These are phyloP conservation scores for Clavispora asparagi DNA, from an alignment of 805 yeast genomes.

Conservation along the genomic window DNA sequence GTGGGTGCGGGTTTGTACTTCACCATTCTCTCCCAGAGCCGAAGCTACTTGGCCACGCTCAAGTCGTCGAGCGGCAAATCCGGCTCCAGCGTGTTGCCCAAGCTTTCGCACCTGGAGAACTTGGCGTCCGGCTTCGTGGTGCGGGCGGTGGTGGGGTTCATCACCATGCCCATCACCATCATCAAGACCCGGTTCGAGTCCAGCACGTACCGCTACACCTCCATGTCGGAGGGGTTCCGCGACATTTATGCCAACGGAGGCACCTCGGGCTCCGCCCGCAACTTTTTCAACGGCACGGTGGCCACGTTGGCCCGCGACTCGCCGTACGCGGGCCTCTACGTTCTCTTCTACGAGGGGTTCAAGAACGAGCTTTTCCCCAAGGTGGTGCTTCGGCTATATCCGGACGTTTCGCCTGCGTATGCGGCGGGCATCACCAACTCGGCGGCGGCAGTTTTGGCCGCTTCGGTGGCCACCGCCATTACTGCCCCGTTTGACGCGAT, in stretches of 20 bases:
- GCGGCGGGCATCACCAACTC: conserved; percentile 62
- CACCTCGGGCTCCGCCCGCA: conserved; percentile 40
- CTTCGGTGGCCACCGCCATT: conserved; percentile 71
- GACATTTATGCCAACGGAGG: conserved; percentile 41
- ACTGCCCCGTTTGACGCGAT: conserved; percentile 96
- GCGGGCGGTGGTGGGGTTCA: conserved; percentile 73
- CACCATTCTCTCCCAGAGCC: conserved; percentile 58
- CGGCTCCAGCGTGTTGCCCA: conserved; percentile 49
- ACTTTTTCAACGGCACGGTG: conserved; percentile 82
- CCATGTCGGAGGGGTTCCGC: conserved; percentile 54
- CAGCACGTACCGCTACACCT: conserved; percentile 61
- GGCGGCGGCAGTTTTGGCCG: conserved; percentile 71
- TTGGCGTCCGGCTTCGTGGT: conserved; percentile 72
- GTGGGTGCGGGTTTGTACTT: conserved; percentile 86
- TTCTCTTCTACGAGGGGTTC: conserved; percentile 74
- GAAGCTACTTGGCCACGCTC: conserved; percentile 44
- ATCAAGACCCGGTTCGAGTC: conserved; percentile 88
- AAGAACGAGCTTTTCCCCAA: conserved; percentile 52
- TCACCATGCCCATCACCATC: conserved; percentile 93
- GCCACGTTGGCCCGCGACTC: conserved; percentile 90
- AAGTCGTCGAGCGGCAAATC: conserved; percentile 24
- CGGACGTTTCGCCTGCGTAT: conserved; percentile 8
- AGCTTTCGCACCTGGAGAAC: conserved; percentile 64
- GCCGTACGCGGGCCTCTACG: conserved; percentile 93
- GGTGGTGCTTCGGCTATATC: conserved; percentile 10